Conservation (phyloP, 331 rosid species). For the Acacia concinna region DNA sequence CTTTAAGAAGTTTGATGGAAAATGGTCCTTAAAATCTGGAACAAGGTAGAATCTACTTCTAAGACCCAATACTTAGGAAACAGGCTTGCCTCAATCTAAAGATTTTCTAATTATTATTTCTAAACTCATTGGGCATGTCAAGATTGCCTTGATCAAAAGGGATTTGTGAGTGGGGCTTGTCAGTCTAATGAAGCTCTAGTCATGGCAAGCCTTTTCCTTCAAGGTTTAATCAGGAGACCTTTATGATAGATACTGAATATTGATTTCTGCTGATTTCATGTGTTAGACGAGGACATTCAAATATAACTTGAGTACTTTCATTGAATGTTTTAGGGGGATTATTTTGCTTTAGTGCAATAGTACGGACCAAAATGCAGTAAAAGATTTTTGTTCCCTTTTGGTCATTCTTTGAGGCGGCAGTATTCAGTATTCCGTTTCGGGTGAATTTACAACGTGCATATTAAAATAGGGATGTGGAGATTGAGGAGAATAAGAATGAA, state of each 20-base stretch:
- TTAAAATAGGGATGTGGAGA: not conserved
- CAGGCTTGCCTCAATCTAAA: not conserved
- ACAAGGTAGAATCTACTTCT: constrained; percentile 51
- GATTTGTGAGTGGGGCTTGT: not conserved
- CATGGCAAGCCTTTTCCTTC: constrained; percentile 11
- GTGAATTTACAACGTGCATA: not conserved
- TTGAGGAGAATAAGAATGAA: not conserved
- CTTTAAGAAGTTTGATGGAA: constrained; percentile 91
- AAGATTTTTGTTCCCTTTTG: not conserved
- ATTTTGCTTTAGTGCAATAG: not conserved
- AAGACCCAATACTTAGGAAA: constrained; percentile 5
- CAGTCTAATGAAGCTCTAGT: not conserved
- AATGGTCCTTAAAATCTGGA: constrained; percentile 85
- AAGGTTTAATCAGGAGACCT: constrained; percentile 14
- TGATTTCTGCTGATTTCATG: not conserved
- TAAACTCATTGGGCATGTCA: constrained; percentile 1
- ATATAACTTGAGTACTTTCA: constrained; percentile 5
- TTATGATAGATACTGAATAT: not conserved
- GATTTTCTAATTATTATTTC: constrained; percentile 24
- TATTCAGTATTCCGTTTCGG: not conserved
- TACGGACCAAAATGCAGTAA: constrained; percentile 5
- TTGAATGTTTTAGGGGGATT: not conserved
- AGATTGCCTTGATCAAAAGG: not conserved
- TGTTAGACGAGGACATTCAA: not conserved
- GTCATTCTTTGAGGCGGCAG: not conserved